Evolutionary conservation across 1,284 basidiomycete species (phyloP).

Genomic region (Sanghuangporus sanghuang): DNA sequence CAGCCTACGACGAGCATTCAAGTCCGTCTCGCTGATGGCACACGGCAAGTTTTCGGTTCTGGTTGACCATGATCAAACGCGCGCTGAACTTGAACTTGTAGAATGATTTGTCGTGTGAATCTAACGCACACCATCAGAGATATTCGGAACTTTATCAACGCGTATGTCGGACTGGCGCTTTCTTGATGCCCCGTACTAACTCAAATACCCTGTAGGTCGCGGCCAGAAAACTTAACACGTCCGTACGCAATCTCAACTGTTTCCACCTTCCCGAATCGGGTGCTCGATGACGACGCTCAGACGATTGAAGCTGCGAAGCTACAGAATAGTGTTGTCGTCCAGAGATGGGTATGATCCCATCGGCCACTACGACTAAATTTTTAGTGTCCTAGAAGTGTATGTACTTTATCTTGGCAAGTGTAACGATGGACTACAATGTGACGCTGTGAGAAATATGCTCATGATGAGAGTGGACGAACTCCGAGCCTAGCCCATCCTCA

Average conservation of each 20-base stretch:
- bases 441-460: too few relatives aligned
- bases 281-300: slow-evolving; percentile 58
- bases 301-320: slow-evolving; percentile 76
- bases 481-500: too few relatives aligned
- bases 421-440: too few relatives aligned
- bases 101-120: slow-evolving; percentile 88
- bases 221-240: slow-evolving; percentile 61
- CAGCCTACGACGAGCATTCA: slow-evolving; percentile 90
- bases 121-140: slow-evolving; percentile 87
- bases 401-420: too few relatives aligned
- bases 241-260: slow-evolving; percentile 74
- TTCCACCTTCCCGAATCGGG: slow-evolving; percentile 82
- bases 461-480: too few relatives aligned
- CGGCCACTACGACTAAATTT: background rate
- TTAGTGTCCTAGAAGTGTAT: too few relatives aligned
- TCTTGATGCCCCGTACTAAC: background rate
- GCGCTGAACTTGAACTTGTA: slow-evolving; percentile 25
- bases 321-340: slow-evolving; percentile 81
- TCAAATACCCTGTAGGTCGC: slow-evolving; percentile 45
- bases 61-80: background rate
- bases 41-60: slow-evolving; percentile 46
- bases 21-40: slow-evolving; percentile 86
- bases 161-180: slow-evolving; percentile 25
- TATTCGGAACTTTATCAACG: slow-evolving; percentile 83
- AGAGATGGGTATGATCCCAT: slow-evolving; percentile 55